phyloP scores from a whole-genome alignment of 1,139 yeast species.

The Blastobotrys capitulatus region DNA sequence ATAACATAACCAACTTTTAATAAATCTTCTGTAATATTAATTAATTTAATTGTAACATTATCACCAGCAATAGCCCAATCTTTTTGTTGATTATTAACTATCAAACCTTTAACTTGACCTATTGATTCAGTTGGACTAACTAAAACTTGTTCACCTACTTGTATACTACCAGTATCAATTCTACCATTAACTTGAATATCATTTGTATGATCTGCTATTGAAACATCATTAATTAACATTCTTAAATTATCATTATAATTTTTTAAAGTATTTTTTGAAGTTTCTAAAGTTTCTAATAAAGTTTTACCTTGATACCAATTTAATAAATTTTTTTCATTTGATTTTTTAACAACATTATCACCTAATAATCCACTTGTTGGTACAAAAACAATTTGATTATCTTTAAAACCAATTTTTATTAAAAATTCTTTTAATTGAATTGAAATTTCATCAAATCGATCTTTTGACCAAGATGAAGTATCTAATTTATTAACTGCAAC shows the following conservation, averaged over 20 bases:
- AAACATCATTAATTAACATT: slow-evolving; percentile 40
- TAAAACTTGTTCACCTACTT: slow-evolving; percentile 66
- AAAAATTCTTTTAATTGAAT: slow-evolving; percentile 56
- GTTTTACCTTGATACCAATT: slow-evolving; percentile 67
- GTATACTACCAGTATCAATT: slow-evolving; percentile 67
- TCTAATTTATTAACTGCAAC: slow-evolving; percentile 91
- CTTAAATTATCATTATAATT: slow-evolving; percentile 34
- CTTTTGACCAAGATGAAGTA: slow-evolving; percentile 59
- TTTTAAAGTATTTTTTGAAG: slow-evolving; percentile 19
- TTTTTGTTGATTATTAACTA: slow-evolving; percentile 12
- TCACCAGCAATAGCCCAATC: slow-evolving; percentile 65
- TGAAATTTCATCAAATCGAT: slow-evolving; percentile 58
- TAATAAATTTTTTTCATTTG: slow-evolving; percentile 27
- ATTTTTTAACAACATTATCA: slow-evolving; percentile 57
- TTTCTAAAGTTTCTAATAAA: slow-evolving; percentile 49
- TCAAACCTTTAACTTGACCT: slow-evolving; percentile 42
- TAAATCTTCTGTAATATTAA: slow-evolving; percentile 44
- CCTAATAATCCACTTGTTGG: slow-evolving; percentile 90
- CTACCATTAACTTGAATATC: slow-evolving; percentile 59
- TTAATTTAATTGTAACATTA: slow-evolving; percentile 54
- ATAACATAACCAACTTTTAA: slow-evolving; percentile 72
- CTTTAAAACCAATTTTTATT: slow-evolving; percentile 51
- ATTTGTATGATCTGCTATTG: slow-evolving; percentile 28
- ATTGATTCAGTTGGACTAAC: slow-evolving; percentile 47
- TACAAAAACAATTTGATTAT: slow-evolving; percentile 52